phyloP scores from a whole-genome alignment of 2,329 filamentous ascomycete genomes.

The Graphiopsis chlorocephala region DNA sequence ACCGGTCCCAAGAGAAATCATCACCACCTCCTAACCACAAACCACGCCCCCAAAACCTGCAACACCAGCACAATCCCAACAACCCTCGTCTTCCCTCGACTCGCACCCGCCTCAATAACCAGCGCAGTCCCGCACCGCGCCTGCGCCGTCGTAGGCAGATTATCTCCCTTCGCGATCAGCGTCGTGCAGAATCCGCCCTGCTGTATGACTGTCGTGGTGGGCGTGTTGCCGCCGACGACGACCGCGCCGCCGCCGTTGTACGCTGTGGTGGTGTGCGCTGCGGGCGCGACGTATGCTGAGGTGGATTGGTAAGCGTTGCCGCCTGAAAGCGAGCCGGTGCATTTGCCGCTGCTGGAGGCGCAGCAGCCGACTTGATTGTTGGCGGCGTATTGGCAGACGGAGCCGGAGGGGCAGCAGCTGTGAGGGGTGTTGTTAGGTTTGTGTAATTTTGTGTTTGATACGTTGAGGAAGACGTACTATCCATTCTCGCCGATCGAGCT shows the following conservation, averaged over 20 bases:
- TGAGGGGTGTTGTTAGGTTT: background rate
- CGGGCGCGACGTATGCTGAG: conserved; percentile 15
- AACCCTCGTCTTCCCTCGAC: conserved; percentile 9
- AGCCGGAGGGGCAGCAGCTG: conserved; percentile 35
- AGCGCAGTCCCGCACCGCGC: conserved; percentile 38
- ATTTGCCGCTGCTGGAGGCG: conserved; percentile 32
- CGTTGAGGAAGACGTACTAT: conserved; percentile 36
- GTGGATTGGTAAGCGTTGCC: conserved; percentile 23
- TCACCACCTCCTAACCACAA: conserved; percentile 12
- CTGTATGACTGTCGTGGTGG: conserved; percentile 23
- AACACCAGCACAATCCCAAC: conserved; percentile 13
- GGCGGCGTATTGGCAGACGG: conserved; percentile 31
- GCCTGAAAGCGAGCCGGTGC: conserved; percentile 23
- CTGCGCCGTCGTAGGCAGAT: conserved; percentile 32
- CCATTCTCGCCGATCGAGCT: conserved; percentile 40
- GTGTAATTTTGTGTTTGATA: background rate
- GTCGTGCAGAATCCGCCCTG: conserved; percentile 35
- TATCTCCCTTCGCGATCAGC: conserved; percentile 31
- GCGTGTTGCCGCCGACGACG: conserved; percentile 18
- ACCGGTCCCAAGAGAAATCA: background rate
- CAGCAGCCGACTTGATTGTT: conserved; percentile 35
- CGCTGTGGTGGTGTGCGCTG: conserved; percentile 18
- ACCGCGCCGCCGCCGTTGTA: conserved; percentile 1
- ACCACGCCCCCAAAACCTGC: conserved; percentile 7
- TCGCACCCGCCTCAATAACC: conserved; percentile 26